Conservation (phyloP, 169 alveolate species). For the Plasmodium berghei region DNA sequence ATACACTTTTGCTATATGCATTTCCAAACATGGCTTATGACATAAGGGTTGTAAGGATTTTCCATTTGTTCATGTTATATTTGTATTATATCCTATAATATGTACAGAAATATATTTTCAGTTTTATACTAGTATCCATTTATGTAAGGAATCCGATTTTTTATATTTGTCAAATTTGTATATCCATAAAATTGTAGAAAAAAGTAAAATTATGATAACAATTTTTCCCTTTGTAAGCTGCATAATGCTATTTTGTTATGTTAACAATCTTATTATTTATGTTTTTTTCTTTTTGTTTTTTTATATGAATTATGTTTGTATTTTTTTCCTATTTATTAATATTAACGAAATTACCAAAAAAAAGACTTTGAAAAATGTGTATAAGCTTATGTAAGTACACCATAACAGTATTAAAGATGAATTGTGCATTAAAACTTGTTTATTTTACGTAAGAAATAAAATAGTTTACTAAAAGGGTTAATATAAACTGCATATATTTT, state of each 20-base stretch:
- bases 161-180: slow-evolving; percentile 62
- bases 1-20: not conserved
- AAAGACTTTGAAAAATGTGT: slow-evolving; percentile 3
- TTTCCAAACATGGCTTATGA: too few species aligned
- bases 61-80: too few species aligned
- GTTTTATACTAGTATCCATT: slow-evolving; percentile 67
- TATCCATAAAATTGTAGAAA: slow-evolving; percentile 67
- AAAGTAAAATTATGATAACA: slow-evolving; percentile 27
- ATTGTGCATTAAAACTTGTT: slow-evolving; percentile 1
- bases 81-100: too few species aligned
- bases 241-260: slow-evolving; percentile 14
- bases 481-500: too few species aligned
- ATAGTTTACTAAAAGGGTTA: too few species aligned
- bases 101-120: not conserved
- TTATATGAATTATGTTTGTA: not conserved
- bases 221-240: slow-evolving; percentile 66
- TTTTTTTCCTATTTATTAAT: not conserved
- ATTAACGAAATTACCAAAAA: not conserved
- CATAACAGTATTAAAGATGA: not conserved
- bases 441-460: not conserved
- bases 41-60: too few species aligned
- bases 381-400: slow-evolving; percentile 46
- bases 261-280: not conserved
- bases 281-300: not conserved
- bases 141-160: slow-evolving; percentile 42